Base-by-base conservation (phyloP, 176 grass and related monocot genomes). In the Thinopyrum elongatum region DNA sequence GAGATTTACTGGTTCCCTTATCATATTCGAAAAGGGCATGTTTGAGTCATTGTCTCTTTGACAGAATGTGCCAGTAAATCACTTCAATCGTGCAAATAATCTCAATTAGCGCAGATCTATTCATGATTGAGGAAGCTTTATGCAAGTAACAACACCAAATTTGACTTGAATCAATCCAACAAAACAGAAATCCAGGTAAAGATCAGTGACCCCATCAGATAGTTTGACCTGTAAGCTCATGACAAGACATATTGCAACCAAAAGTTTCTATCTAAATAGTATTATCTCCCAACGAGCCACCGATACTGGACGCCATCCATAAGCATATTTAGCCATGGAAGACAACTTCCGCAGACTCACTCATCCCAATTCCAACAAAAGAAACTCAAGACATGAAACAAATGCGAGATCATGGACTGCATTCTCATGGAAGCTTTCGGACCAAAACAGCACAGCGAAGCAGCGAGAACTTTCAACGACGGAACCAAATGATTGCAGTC, bases 341-440 rank as follows among this genome's bases (percentile, higher is more conserved):
- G 59, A 53, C 28, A n/a, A 21, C 9, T 76, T 77, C 35, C 30
- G 35, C n/a, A 7, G 64, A 73, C 19, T 65, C 65, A 44, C 25
- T 57, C 30, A 34, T 33, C 65, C 34, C 31, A 36, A 29, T 71
- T 21, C 19, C 31, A 30, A 86, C 58, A 62, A 77, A 8, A 10
- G 29, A 46, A 77, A 26, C 28, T 77, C 13, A 9, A 16, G 6
- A 33, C 22, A 76, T 22, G 23, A 6, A 78, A 58, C 61, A 57
- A 77, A 84, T 11, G 23, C 7, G 34, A 67, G 68, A 65, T 49
- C 72, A 31, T 75, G 39, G 38, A 63, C 85, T 76, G 68, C 81
- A 84, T 84, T 80, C 70, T 53, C 60, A 84, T 47, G 28, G 21
- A 60, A 76, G 70, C 38, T 80, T 87, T 84, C 14, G 72, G 41